A percentile compares a stretch with the other conserved stretches of the same genome.
phyloP scores from a whole-genome alignment of 768 basidiomycete species.

The Harrya chromipes region DNA sequence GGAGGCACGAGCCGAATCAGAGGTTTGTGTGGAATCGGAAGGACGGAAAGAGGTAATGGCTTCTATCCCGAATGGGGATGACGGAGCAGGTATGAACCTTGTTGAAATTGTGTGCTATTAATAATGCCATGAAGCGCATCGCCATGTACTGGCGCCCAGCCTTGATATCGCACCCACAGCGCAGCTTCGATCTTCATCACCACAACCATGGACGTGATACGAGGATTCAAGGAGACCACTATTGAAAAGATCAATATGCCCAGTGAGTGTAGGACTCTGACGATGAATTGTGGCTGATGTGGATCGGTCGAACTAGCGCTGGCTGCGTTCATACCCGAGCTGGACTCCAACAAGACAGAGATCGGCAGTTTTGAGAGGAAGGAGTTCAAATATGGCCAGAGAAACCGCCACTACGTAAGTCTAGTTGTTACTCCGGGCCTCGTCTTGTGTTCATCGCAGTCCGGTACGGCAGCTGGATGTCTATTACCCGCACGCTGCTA shows the following conservation, averaged over 20 bases:
- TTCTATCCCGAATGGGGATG: no score
- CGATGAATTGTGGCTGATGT: background rate
- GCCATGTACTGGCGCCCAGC: background rate
- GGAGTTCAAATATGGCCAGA: slow-evolving; percentile 54
- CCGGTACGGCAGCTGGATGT: slow-evolving; percentile 56
- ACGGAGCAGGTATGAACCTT: no score
- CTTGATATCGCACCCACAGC: background rate
- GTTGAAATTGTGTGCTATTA: no score
- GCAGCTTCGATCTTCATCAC: background rate
- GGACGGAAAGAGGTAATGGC: no score
- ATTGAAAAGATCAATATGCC: slow-evolving; percentile 32
- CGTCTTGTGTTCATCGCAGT: background rate
- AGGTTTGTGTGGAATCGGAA: no score
- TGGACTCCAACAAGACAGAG: slow-evolving; percentile 44
- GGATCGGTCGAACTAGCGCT: slow-evolving; percentile 36
- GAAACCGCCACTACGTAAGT: slow-evolving; percentile 39
- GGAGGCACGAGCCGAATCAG: no score
- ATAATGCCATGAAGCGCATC: background rate
- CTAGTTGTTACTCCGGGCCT: background rate
- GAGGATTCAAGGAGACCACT: slow-evolving; percentile 27
- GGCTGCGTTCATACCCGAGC: slow-evolving; percentile 45
- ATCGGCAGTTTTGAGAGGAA: slow-evolving; percentile 49
- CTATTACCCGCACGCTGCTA: slow-evolving; percentile 49
- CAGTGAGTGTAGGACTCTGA: slow-evolving; percentile 28
- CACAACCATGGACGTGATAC: slow-evolving; percentile 36